Base-by-base conservation (phyloP, 139 green algal species). In the Penium margaritaceum region DNA sequence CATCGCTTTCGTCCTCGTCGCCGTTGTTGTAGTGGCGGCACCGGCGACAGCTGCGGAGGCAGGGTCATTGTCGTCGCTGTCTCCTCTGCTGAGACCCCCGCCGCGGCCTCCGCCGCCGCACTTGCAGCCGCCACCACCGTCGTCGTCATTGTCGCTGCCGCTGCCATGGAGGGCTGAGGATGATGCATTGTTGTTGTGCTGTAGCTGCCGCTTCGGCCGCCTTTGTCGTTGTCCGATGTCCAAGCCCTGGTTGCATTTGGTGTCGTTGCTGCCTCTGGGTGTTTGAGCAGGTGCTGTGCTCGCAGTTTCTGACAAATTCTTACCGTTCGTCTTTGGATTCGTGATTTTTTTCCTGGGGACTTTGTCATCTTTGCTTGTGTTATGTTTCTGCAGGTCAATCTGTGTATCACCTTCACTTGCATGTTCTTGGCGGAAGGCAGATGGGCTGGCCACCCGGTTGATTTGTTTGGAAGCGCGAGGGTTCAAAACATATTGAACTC, bases 331-430 rank as follows among this genome's bases (percentile, higher is more conserved):
- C 55, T 24, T 36, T 39, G 9, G 15, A 7, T 39, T 9, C 9
- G 30, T 64, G 9, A 39, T 34, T 58, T 70, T 70, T 70, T 58
- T 41, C 30, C 17, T 66, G 32, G 63, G 15, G 1, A 5, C 19
- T 33, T 57, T 54, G 63, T 70, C 1, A 19, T 5, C 6, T 36
- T 39, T 51, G 33, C 30, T 21, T 54, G 24, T 66, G 27, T 24
- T 19, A n/a, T n/a, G n/a, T n/a, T 30, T 36, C 19, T 60, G 54
- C 70, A 77, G 70, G 70, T 60, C 70, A 77, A 36, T 77, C 70
- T 3, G 70, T 77, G 57, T 77, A 77, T n/a, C 70, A 77, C 63
- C 58, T 77, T 14, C 70, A 77, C 37, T 15, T 77, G 21, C 70
- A 77, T 39, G 72, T 77, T n/a, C 34, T 77, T 71, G 70, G 70